Base-by-base conservation (phyloP, 225 moss, liverwort and hornwort genomes). In the Polytrichum formosum region DNA sequence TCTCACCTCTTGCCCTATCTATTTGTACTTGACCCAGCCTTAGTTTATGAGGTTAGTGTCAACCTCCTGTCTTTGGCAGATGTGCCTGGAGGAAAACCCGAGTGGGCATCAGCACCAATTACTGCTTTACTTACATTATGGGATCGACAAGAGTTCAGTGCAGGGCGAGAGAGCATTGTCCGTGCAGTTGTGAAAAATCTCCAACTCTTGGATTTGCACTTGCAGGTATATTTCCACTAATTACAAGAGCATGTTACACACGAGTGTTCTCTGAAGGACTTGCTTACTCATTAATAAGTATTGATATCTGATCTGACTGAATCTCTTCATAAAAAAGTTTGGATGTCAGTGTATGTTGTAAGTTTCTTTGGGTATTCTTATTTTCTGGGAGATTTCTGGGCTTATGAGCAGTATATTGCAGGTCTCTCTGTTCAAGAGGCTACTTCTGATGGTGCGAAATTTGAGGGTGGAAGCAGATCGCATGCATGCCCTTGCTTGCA, bases 391-490 rank as follows among this genome's bases (percentile, higher is more conserved):
- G 59, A 55, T 66, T 68, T 20, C 66, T 19, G 17, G 27, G 71
- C 62, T 63, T 63, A 63, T 28, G 26, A 63, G 62, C 13, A 23
- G 8, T 58, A 58, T 17, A 60, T 56, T 88, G 78, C 97, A 98
- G 91, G 89, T 98, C n/a, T 91, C 91, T 69, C 82, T 98, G 22
- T 98, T 98, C 79, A 98, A 98, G 76, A 86, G 94, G 55, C 87
- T 98, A 62, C 97, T 98, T 59, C 71, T 94, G 54, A 94, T 98
- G 97, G 97, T 98, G 19, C 81, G 97, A 73, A 94, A 98, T 74
- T 76, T 98, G 85, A 87, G 97, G 80, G 90, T 94, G 76, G 97
- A 98, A 74, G 83, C 94, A n/a, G 97, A 98, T 88, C 86, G 97
- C 23, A 94, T 98, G 97, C 92, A 98, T 72, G 97, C 97, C 66